A percentile compares a stretch with the other conserved stretches of the same genome.
These are phyloP conservation scores for Plasmodium gallinaceum DNA, from an alignment of 169 alveolate species.

Conservation along the genomic window DNA sequence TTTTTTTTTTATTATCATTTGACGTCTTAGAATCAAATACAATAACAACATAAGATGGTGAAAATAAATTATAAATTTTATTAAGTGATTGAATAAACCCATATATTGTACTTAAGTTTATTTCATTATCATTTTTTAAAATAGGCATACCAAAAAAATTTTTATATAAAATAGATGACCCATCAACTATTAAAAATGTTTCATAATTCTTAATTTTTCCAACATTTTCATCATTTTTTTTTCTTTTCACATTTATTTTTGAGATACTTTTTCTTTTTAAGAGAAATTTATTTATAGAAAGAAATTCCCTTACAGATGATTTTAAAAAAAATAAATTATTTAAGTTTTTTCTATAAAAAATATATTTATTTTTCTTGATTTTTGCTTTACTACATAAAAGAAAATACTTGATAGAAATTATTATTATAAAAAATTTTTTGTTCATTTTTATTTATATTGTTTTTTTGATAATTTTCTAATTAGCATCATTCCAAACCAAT, in stretches of 20 bases:
- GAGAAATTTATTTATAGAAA: not conserved
- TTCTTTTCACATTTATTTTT: not conserved
- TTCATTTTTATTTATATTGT: conserved; percentile 5
- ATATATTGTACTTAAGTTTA: conserved; percentile 82
- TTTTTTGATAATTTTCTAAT: not conserved
- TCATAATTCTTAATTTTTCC: conserved; percentile 11
- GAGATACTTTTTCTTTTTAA: not conserved
- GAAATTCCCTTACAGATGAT: not conserved
- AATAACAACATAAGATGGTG: conserved; percentile 82
- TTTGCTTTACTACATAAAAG: not conserved
- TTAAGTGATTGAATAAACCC: conserved; percentile 86
- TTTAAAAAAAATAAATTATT: not conserved
- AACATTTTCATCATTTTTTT: not conserved
- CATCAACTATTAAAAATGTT: conserved; percentile 83
- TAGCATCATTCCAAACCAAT: not conserved
- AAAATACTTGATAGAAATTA: conserved; percentile 3
- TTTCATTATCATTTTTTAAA: conserved; percentile 81
- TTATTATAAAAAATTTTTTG: not conserved
- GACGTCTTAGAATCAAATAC: conserved; percentile 87
- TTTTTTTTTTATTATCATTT: conserved; percentile 80
- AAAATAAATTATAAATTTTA: conserved; percentile 78
- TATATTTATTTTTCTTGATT: conserved; percentile 4
- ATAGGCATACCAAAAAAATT: conserved; percentile 86
- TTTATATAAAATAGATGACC: conserved; percentile 84
- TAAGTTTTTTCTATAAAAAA: not conserved